Conservation (phyloP, 768 basidiomycete species). For the Hemileccinum impolitum region DNA sequence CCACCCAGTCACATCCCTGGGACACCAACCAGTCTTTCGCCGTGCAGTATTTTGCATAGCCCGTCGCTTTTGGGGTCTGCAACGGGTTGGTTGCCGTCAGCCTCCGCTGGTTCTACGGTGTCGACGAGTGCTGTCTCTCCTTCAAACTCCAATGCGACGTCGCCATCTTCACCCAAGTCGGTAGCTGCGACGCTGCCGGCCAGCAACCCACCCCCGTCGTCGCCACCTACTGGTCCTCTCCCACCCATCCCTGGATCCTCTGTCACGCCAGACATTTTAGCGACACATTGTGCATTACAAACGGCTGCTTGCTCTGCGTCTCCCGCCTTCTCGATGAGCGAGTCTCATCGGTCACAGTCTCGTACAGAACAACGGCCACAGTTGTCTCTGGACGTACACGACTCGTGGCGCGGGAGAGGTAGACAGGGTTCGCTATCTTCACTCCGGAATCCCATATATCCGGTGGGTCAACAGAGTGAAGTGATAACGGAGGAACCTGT, state of each 20-base stretch:
- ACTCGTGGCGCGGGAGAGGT: conserved; percentile 13
- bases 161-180: conserved; percentile 16
- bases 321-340: conserved; percentile 20
- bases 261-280: conserved; percentile 45
- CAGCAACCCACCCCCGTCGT: conserved; percentile 54
- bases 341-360: conserved; percentile 16
- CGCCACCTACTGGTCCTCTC: conserved; percentile 55
- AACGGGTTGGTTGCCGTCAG: conserved; percentile 2
- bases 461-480: conserved; percentile 7
- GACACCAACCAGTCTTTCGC: conserved; percentile 12
- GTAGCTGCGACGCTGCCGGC: conserved; percentile 2
- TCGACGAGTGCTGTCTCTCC: conserved; percentile 1
- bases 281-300: conserved; percentile 37
- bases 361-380: conserved; percentile 17
- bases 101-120: conserved; percentile 2
- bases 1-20: conserved; percentile 35
- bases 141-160: conserved; percentile 3
- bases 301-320: conserved; percentile 20
- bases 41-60: conserved; percentile 5
- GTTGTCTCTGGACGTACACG: conserved; percentile 12
- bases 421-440: conserved; percentile 30
- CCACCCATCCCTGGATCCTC: conserved; percentile 66
- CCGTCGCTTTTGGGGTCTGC: conserved; percentile 15
- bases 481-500: conserved; percentile 20
- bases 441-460: conserved; percentile 21